These are phyloP conservation scores for Septoria petroselini DNA, from an alignment of 2,329 filamentous ascomycete genomes.

Conservation along the genomic window DNA sequence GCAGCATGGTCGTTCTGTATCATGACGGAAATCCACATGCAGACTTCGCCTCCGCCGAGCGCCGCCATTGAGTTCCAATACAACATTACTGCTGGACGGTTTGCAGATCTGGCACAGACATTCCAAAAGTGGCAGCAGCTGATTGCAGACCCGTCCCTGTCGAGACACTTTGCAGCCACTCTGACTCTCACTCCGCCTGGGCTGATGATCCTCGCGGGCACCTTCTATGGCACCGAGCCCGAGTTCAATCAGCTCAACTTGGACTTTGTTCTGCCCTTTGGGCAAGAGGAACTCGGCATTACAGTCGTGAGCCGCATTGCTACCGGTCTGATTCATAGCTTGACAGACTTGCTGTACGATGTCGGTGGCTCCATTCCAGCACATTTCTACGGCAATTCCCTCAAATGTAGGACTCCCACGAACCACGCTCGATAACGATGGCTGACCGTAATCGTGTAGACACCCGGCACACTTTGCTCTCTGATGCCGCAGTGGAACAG, in stretches of 20 bases:
- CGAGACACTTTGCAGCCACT: conserved; percentile 23
- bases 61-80: conserved; percentile 24
- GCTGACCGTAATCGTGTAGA: too few relatives aligned
- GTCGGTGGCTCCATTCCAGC: conserved; percentile 21
- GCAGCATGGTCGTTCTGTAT: conserved; percentile 32
- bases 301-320: conserved; percentile 19
- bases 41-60: conserved; percentile 29
- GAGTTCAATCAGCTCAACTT: conserved; percentile 23
- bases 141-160: conserved; percentile 20
- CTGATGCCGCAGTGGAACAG: conserved; percentile 21
- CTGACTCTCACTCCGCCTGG: conserved; percentile 17
- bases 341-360: conserved; percentile 16
- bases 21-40: conserved; percentile 30
- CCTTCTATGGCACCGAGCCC: conserved; percentile 20
- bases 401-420: conserved; percentile 9
- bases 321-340: conserved; percentile 13
- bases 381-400: conserved; percentile 26
- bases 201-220: conserved; percentile 22
- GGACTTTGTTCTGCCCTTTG: conserved; percentile 13
- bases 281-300: conserved; percentile 9
- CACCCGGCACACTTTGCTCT: conserved; percentile 14
- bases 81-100: conserved; percentile 22
- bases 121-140: conserved; percentile 26
- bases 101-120: conserved; percentile 19
- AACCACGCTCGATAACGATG: too few relatives aligned